phyloP scores from a whole-genome alignment of 2,329 filamentous ascomycete genomes.

The Trichoderma atrobrunneum region DNA sequence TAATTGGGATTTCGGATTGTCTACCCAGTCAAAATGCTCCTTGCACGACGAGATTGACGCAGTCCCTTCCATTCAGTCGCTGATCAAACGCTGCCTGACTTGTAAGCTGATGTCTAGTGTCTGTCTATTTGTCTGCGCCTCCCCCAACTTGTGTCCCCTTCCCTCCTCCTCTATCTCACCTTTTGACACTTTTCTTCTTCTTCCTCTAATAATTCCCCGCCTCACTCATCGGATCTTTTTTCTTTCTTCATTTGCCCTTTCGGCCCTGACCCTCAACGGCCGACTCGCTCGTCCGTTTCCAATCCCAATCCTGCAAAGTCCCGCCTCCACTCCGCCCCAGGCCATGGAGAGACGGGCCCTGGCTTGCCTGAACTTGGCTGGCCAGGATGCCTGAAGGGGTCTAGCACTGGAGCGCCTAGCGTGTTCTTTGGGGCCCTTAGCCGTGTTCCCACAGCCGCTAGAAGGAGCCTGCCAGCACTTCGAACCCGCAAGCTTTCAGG shows the following conservation, averaged over 20 bases:
- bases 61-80: background rate
- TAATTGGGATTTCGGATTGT: background rate
- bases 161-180: background rate
- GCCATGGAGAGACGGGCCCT: constrained; percentile 10
- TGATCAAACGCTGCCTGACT: background rate
- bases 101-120: background rate
- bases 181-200: background rate
- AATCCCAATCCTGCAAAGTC: constrained; percentile 11
- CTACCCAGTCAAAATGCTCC: too few species aligned
- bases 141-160: background rate
- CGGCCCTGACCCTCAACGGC: background rate
- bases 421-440: background rate
- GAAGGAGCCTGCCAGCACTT: background rate
- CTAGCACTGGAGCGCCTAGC: background rate
- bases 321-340: constrained; percentile 10
- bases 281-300: background rate
- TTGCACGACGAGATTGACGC: too few species aligned
- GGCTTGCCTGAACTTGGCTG: constrained; percentile 6
- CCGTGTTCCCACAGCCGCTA: constrained; percentile 3
- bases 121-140: background rate
- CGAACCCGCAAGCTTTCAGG: constrained; percentile 4
- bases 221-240: background rate
- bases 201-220: background rate
- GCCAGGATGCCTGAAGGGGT: background rate
- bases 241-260: background rate